Base-by-base conservation (phyloP, 371 early-diverging fungal genomes). In the Capillidium heterosporum region DNA sequence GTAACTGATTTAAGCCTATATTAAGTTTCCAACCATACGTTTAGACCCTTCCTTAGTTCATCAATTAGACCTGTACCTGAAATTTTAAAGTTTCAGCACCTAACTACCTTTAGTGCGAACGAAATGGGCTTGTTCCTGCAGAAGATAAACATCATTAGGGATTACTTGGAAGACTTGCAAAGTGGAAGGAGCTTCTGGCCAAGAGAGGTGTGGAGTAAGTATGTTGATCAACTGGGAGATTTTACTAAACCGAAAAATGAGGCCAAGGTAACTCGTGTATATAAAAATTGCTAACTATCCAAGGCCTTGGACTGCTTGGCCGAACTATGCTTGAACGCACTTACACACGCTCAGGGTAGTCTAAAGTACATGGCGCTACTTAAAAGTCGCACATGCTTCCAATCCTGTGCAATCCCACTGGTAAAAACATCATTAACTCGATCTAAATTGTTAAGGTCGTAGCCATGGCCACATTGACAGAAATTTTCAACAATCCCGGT, bases 391-490 rank as follows among this genome's bases (percentile, higher is more conserved):
- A 74, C 85, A 0, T 80, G 90, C 19, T 89, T 95, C 67, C 82
- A 79, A 60, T 95, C 95, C 65, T 88, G 90, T 66, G 97, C 97
- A 23, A 97, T 97, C 57, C 97, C 97, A 23, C 95, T 95, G 73
- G 86, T 77, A 50, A 46, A 58, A 63, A 5, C 39, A 29, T n/a
- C 4, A 26, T 32, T 15, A 32, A 40, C 23, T 55, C 5, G 11
- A 60, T 56, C 32, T 41, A 55, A 48, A n/a, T 54, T 5, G 41
- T 32, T 19, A 50, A 76, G 77, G 66, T 89, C 26, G 95, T 95
- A 95, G 97, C 97, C 19, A 85, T 96, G 58, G 84, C 97, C 17
- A 87, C 95, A 1, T 67, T 96, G 23, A 74, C 81, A 31, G 61
- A 84, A 51, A 82, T 91, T 42, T 91, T 85, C 63, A 87, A 89